Percentiles rank a stretch among this genome's conserved stretches.
Conservation (phyloP, 1,284 basidiomycete genomes). For the Pyrrhoderma lamaoense region DNA sequence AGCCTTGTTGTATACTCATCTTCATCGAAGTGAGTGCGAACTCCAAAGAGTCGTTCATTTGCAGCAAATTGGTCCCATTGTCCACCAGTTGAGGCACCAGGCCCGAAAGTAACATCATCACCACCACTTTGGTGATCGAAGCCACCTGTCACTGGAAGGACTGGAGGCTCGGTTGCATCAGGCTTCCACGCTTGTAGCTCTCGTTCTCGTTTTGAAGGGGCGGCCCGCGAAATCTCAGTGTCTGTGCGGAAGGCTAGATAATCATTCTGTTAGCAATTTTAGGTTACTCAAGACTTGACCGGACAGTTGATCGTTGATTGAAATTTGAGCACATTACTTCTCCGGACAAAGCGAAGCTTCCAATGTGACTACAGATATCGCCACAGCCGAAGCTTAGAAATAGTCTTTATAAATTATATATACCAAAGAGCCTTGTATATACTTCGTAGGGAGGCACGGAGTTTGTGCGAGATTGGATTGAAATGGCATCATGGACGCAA, state of each 20-base stretch:
- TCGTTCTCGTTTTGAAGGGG: slow-evolving; percentile 54
- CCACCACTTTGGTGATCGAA: slow-evolving; percentile 20
- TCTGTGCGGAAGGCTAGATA: slow-evolving; percentile 79
- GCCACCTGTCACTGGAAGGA: slow-evolving; percentile 18
- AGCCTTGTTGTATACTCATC: slow-evolving; percentile 94
- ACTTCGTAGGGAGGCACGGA: too few species aligned
- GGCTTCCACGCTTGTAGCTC: slow-evolving; percentile 80
- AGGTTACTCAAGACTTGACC: too few species aligned
- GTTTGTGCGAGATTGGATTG: too few species aligned
- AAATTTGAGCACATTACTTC: neutral
- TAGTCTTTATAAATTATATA: too few species aligned
- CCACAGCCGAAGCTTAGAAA: too few species aligned
- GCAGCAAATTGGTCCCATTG: slow-evolving; percentile 95
- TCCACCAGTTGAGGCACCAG: slow-evolving; percentile 35
- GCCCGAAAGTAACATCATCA: slow-evolving; percentile 67
- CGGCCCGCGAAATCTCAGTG: slow-evolving; percentile 70
- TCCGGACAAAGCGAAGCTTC: too few species aligned
- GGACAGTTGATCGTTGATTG: too few species aligned
- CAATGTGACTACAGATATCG: too few species aligned
- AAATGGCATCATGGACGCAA: too few species aligned
- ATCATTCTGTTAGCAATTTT: neutral
- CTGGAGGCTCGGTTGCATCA: slow-evolving; percentile 20
- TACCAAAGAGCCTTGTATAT: too few species aligned
- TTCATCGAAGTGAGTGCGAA: slow-evolving; percentile 90
- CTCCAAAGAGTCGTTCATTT: slow-evolving; percentile 91